Evolutionary conservation across 495 filamentous ascomycete species (phyloP), one percentile per base, ranked within the genome.

Genomic region (Penicillium cinerascens): DNA sequence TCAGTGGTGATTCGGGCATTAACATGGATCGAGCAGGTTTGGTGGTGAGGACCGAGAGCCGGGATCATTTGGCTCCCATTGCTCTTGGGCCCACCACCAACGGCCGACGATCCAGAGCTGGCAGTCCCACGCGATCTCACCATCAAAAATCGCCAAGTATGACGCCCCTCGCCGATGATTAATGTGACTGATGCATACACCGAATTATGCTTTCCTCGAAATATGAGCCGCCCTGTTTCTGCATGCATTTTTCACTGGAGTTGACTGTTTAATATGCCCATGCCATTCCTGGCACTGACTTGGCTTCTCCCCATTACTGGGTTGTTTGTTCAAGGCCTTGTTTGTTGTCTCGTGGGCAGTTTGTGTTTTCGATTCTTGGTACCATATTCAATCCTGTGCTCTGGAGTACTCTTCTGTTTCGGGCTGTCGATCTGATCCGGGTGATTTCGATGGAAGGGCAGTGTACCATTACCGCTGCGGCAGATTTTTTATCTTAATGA

Each of bases 21-120:
- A 76, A 82, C 0, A 84, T 92, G 59, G 86, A 89, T 53, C 76
- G 88, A 45, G 84, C 79, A 39, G 89, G 90, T 27, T 65, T 95
- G 52, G 87, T 87, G 27, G 81, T 87, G 3, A 74, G 90, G 56
- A 89, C 87, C 1, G 91, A 93, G 63, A 93, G 89, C 63, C 76
- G 88, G 45, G 92, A 96, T 63, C 79, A 88, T 53, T 65, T 87
- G 46, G 65, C 72, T 23, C 72, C 73, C 9, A 55, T 75, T 20
- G 68, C 71, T 16, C 27, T 76, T 17, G 73, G 73, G 1, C 71
- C 73, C 20, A 74, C 71, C 10, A 75, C 65, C 0, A 75, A 76
- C 43, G 74, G 74, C 4, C 72, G 74, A 38, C 72, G 72, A 23
- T 76, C 74, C 25, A 54, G 74, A 48, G 67, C 73, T 22, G 70